Evolutionary conservation across 805 yeast genomes (phyloP).

Genomic region (Yarrowia sp.): DNA sequence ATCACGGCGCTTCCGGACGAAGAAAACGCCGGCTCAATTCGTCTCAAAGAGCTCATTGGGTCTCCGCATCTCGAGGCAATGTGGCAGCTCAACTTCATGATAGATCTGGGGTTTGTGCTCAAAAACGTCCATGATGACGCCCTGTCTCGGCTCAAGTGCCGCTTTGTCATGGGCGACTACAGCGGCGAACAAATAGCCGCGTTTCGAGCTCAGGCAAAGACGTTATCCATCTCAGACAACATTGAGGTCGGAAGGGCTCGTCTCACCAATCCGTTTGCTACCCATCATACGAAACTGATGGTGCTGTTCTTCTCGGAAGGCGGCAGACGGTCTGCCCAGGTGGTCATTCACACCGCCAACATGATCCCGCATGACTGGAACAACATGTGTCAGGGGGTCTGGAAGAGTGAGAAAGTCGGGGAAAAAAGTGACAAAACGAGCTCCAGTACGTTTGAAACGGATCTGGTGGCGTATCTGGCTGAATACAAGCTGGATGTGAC

Average conservation of each 20-base stretch:
- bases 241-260: conserved; percentile 43
- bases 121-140: conserved; percentile 42
- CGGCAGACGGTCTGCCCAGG: conserved; percentile 40
- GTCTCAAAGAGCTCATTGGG: conserved; percentile 45
- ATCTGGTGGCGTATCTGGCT: conserved; percentile 45
- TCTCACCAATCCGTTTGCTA: conserved; percentile 44
- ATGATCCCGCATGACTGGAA: conserved; percentile 49
- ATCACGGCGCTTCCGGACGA: background rate
- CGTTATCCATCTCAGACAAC: conserved; percentile 32
- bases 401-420: conserved; percentile 41
- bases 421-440: background rate
- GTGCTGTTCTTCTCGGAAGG: conserved; percentile 43
- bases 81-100: conserved; percentile 50
- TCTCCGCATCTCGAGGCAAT: conserved; percentile 42
- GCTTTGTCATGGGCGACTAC: conserved; percentile 41
- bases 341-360: conserved; percentile 50
- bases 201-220: background rate
- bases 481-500: conserved; percentile 43
- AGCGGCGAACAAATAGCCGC: conserved; percentile 42
- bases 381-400: conserved; percentile 49
- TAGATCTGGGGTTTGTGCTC: conserved; percentile 45
- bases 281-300: conserved; percentile 51
- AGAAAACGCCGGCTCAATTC: conserved; percentile 42
- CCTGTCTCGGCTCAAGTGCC: conserved; percentile 39
- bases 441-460: conserved; percentile 43